phyloP scores from a whole-genome alignment of 164 flowering plant genomes.

The Dillenia suffruticosa region DNA sequence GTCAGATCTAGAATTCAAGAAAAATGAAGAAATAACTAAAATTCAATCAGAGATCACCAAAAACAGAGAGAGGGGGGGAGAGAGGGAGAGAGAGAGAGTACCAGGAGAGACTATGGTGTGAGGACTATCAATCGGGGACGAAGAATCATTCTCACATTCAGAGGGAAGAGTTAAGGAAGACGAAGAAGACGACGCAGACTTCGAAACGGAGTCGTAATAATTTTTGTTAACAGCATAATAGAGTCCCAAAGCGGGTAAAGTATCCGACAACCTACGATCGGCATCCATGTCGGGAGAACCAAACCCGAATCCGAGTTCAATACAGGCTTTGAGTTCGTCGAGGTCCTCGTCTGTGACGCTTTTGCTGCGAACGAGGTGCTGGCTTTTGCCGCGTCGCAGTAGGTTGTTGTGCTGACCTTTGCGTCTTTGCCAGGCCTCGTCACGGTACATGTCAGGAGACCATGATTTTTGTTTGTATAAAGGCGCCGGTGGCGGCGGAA shows the following conservation, averaged over 20 bases:
- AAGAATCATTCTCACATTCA: conserved; percentile 13
- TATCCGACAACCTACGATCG: conserved; percentile 47
- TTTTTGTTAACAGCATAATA: conserved; percentile 64
- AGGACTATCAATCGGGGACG: conserved; percentile 30
- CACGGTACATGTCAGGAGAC: conserved; percentile 54
- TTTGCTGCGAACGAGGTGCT: conserved; percentile 27
- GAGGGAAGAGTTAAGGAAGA: conserved; percentile 9
- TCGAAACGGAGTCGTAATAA: conserved; percentile 35
- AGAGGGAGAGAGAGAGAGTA: conserved; percentile 8
- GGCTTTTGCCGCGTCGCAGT: conserved; percentile 26
- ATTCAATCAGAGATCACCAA: too few species aligned
- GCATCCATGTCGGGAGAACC: conserved; percentile 41
- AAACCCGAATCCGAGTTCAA: conserved; percentile 72
- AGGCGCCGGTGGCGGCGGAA: conserved; percentile 10
- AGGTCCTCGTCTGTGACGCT: conserved; percentile 82
- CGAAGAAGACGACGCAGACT: conserved; percentile 22
- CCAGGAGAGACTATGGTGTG: conserved; percentile 41
- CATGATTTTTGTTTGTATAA: conserved; percentile 61
- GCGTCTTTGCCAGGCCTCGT: conserved; percentile 15
- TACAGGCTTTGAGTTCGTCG: conserved; percentile 72
- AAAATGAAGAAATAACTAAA: too few species aligned
- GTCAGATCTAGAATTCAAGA: too few species aligned
- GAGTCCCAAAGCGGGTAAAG: conserved; percentile 68
- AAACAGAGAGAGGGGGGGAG: not conserved
- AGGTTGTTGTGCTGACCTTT: not conserved